These are phyloP conservation scores for Elsinoe ampelina DNA, from an alignment of 2,329 filamentous ascomycete species.

Conservation along the genomic window DNA sequence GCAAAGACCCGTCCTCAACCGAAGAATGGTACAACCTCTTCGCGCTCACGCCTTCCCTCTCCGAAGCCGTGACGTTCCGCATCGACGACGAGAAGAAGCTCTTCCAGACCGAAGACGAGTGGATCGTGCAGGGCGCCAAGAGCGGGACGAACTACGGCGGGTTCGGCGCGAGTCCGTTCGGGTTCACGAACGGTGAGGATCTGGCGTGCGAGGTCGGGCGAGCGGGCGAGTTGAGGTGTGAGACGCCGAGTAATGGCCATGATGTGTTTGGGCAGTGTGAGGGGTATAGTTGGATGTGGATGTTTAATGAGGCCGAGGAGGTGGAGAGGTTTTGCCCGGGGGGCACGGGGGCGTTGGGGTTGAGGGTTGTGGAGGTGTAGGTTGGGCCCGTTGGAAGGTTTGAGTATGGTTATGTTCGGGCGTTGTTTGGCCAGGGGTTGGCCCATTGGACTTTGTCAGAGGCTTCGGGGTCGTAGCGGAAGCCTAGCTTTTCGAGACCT, in stretches of 20 bases:
- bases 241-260: constrained; percentile 8
- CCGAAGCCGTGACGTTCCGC: not conserved
- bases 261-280: constrained; percentile 5
- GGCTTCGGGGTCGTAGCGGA: too few relatives aligned
- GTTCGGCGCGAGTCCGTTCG: not conserved
- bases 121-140: constrained; percentile 9
- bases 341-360: not conserved
- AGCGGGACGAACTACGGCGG: not conserved
- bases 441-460: not conserved
- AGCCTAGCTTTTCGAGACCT: too few relatives aligned
- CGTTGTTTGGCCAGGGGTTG: not conserved
- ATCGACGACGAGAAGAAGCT: not conserved
- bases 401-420: not conserved
- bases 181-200: constrained; percentile 7
- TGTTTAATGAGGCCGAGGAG: not conserved
- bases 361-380: not conserved
- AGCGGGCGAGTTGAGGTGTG: not conserved
- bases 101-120: not conserved
- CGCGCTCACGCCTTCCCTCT: not conserved
- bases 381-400: not conserved
- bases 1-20: not conserved
- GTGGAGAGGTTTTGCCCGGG: not conserved
- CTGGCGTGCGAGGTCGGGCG: not conserved
- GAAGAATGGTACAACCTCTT: not conserved
- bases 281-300: constrained; percentile 5